These are phyloP conservation scores for Mycena rebaudengoi DNA, from an alignment of 768 basidiomycete genomes.

Conservation along the genomic window DNA sequence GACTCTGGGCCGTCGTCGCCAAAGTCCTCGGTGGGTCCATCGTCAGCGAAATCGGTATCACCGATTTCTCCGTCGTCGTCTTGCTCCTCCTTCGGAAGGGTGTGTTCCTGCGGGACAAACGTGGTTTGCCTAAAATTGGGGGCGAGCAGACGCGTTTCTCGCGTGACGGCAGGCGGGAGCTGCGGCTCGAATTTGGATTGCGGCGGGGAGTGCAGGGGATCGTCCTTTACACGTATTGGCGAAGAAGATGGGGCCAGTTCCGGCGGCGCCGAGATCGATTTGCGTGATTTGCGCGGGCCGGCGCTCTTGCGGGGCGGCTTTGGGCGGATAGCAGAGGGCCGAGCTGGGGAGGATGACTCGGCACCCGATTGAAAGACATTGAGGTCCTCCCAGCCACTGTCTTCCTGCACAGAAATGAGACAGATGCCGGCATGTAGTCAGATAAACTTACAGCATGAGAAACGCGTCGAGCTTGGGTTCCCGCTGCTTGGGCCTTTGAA, in stretches of 20 bases:
- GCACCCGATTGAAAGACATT: slow-evolving; percentile 92
- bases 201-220: slow-evolving; percentile 52
- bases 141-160: slow-evolving; percentile 37
- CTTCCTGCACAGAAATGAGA: slow-evolving; percentile 47
- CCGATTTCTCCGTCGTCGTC: slow-evolving; percentile 33
- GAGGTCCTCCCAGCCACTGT: slow-evolving; percentile 91
- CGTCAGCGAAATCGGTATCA: slow-evolving; percentile 22
- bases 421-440: not conserved
- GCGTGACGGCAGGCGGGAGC: slow-evolving; percentile 47
- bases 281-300: slow-evolving; percentile 61
- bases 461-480: slow-evolving; percentile 60
- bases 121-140: slow-evolving; percentile 25
- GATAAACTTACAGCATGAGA: slow-evolving; percentile 50
- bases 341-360: slow-evolving; percentile 82
- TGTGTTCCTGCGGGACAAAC: slow-evolving; percentile 19
- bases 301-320: slow-evolving; percentile 50
- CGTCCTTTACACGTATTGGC: slow-evolving; percentile 38
- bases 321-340: slow-evolving; percentile 61
- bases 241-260: slow-evolving; percentile 57
- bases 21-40: slow-evolving; percentile 22
- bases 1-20: slow-evolving; percentile 22
- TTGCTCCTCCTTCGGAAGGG: slow-evolving; percentile 34
- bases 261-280: slow-evolving; percentile 78
- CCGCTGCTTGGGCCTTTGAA: slow-evolving; percentile 56
- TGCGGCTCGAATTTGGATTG: slow-evolving; percentile 66